A percentile compares a stretch with the other conserved stretches of the same genome.
Conservation (phyloP, 176 grass and related monocot species). For the Hsuehochloa calcarea region DNA sequence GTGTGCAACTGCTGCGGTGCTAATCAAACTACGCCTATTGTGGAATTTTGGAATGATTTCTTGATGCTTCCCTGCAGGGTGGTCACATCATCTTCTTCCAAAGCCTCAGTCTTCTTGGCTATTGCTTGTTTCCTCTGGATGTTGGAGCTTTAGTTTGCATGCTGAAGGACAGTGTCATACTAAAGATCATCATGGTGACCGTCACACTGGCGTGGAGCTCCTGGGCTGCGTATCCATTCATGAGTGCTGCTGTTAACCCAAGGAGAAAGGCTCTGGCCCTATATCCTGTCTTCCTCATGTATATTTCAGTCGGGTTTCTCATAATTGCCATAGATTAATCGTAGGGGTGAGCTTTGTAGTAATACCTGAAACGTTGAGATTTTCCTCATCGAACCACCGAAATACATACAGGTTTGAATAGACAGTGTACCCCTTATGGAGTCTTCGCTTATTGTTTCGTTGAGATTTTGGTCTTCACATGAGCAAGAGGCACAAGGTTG, state of each 20-base stretch:
- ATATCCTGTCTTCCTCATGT: conserved; percentile 97
- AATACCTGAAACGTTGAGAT: conserved; percentile 13
- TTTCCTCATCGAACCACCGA: conserved; percentile 29
- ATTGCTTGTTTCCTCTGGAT: conserved; percentile 93
- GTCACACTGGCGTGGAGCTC: conserved; percentile 91
- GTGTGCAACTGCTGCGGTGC: background rate
- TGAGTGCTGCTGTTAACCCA: conserved; percentile 94
- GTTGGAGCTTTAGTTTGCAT: conserved; percentile 83
- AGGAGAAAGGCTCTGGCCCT: conserved; percentile 92
- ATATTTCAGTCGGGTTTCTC: conserved; percentile 90
- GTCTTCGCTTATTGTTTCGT: conserved; percentile 1
- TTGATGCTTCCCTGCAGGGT: conserved; percentile 51
- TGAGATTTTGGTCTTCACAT: conserved; percentile 34
- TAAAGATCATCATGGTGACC: conserved; percentile 80
- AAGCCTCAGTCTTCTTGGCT: conserved; percentile 95
- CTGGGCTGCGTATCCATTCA: conserved; percentile 99
- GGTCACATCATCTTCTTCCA: conserved; percentile 99
- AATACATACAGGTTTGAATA: conserved; percentile 40
- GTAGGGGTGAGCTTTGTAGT: conserved; percentile 15
- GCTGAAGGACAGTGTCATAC: conserved; percentile 84
- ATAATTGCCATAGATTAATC: conserved; percentile 91
- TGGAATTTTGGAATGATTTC: conserved; percentile 1
- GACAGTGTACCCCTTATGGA: conserved; percentile 6
- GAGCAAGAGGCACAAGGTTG: conserved; percentile 28
- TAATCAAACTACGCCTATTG: background rate